Percentiles rank a stretch among this genome's conserved stretches.
phyloP scores from a whole-genome alignment of 2,329 filamentous ascomycete species.

The Cytospora piceicola region DNA sequence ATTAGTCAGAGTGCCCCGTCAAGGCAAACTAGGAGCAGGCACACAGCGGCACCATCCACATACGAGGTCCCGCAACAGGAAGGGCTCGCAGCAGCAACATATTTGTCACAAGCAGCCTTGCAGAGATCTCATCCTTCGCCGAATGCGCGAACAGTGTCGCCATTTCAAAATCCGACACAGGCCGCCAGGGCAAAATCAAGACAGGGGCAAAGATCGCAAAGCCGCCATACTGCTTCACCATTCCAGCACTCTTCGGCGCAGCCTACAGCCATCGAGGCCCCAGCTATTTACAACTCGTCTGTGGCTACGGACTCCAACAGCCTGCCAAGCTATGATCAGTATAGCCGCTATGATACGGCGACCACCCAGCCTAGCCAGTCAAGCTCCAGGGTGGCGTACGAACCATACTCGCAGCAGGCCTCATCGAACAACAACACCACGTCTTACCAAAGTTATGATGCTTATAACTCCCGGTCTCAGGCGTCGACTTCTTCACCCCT shows the following conservation, averaged over 20 bases:
- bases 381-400: slow-evolving; percentile 36
- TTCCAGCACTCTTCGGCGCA: slow-evolving; percentile 26
- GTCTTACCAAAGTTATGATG: slow-evolving; percentile 36
- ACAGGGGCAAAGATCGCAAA: slow-evolving; percentile 42
- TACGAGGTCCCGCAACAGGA: slow-evolving; percentile 24
- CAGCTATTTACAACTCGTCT: slow-evolving; percentile 30
- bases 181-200: slow-evolving; percentile 40
- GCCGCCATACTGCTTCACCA: slow-evolving; percentile 36
- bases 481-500: slow-evolving; percentile 32
- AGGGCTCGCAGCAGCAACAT: slow-evolving; percentile 25
- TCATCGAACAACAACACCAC: slow-evolving; percentile 23
- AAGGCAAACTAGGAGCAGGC: slow-evolving; percentile 4
- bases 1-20: background rate
- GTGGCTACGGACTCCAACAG: slow-evolving; percentile 29
- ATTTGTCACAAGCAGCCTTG: slow-evolving; percentile 35
- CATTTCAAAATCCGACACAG: slow-evolving; percentile 32
- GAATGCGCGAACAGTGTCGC: slow-evolving; percentile 38
- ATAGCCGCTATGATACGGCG: slow-evolving; percentile 32
- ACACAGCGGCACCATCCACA: slow-evolving; percentile 6
- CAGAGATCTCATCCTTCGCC: slow-evolving; percentile 39
- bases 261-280: slow-evolving; percentile 27
- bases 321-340: slow-evolving; percentile 33
- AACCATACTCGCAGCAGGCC: slow-evolving; percentile 42
- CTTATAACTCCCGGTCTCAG: slow-evolving; percentile 32
- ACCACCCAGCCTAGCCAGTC: slow-evolving; percentile 30